Conservation (phyloP, 2,329 filamentous ascomycete species). For the Alternaria burnsii region DNA sequence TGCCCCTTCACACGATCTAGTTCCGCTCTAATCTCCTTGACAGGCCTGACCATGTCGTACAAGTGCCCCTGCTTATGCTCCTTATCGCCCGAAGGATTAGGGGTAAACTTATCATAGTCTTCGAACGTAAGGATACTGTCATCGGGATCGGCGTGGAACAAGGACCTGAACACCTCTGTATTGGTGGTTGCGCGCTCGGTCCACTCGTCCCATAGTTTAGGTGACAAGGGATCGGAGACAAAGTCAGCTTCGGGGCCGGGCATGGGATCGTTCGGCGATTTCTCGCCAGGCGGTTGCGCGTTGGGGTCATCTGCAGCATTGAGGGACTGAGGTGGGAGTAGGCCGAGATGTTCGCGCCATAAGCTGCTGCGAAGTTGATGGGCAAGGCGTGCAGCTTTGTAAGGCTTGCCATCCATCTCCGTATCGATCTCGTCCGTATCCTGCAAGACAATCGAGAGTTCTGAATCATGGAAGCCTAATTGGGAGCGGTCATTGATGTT, state of each 20-base stretch:
- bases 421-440: constrained; percentile 76
- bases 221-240: constrained; percentile 67
- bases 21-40: constrained; percentile 75
- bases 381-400: constrained; percentile 81
- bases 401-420: constrained; percentile 80
- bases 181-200: constrained; percentile 73
- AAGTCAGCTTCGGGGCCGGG: constrained; percentile 72
- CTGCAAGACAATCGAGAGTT: constrained; percentile 89
- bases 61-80: constrained; percentile 79
- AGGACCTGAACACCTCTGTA: constrained; percentile 76
- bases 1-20: constrained; percentile 85
- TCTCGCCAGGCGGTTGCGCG: constrained; percentile 75
- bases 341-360: constrained; percentile 89
- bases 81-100: constrained; percentile 65
- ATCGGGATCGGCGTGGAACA: constrained; percentile 91
- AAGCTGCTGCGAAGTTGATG: constrained; percentile 81
- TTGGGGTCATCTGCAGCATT: constrained; percentile 75
- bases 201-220: constrained; percentile 71
- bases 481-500: constrained; percentile 94
- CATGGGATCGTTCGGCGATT: constrained; percentile 75
- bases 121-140: constrained; percentile 88
- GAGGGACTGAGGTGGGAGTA: constrained; percentile 75
- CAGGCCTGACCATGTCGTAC: constrained; percentile 73
- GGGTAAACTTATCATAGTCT: constrained; percentile 82
- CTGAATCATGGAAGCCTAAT: constrained; percentile 87